These are phyloP conservation scores for Xanthoconium separans DNA, from an alignment of 1,284 basidiomycete genomes.

Conservation along the genomic window DNA sequence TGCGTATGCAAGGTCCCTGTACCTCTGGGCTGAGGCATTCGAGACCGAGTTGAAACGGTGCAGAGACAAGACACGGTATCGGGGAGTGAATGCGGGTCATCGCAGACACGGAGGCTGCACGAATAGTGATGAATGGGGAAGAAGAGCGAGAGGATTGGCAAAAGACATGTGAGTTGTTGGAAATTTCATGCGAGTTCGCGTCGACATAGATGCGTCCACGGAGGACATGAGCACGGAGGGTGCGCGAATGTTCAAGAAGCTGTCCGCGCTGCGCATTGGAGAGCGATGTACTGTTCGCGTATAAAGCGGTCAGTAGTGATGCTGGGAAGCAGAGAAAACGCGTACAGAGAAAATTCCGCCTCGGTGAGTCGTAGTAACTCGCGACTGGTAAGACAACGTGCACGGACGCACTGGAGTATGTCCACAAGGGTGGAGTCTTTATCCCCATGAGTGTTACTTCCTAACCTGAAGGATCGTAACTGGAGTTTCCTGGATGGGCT, in stretches of 20 bases:
- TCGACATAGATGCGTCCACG: constrained; percentile 25
- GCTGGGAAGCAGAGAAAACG: neutral
- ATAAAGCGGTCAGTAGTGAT: neutral
- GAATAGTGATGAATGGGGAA: constrained; percentile 9
- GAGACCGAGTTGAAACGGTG: constrained; percentile 28
- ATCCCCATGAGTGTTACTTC: neutral
- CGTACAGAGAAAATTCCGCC: constrained; percentile 24
- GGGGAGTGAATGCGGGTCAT: constrained; percentile 21
- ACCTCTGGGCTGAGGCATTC: constrained; percentile 28
- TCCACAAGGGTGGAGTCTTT: constrained; percentile 1
- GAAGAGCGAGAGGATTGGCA: neutral
- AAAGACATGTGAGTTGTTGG: constrained; percentile 12
- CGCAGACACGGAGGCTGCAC: constrained; percentile 21
- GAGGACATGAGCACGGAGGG: constrained; percentile 27
- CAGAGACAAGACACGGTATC: constrained; percentile 11
- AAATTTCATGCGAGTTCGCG: constrained; percentile 17
- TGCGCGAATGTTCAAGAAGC: constrained; percentile 24
- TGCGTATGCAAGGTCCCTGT: constrained; percentile 33
- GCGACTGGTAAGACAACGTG: constrained; percentile 27
- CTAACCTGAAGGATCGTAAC: neutral
- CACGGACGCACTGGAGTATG: constrained; percentile 24
- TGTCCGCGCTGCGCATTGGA: constrained; percentile 20
- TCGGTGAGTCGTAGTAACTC: constrained; percentile 30
- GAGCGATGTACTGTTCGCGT: constrained; percentile 19
- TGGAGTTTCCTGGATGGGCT: neutral